Conservation (phyloP, 495 filamentous ascomycete species). For the Immersiella caudata region DNA sequence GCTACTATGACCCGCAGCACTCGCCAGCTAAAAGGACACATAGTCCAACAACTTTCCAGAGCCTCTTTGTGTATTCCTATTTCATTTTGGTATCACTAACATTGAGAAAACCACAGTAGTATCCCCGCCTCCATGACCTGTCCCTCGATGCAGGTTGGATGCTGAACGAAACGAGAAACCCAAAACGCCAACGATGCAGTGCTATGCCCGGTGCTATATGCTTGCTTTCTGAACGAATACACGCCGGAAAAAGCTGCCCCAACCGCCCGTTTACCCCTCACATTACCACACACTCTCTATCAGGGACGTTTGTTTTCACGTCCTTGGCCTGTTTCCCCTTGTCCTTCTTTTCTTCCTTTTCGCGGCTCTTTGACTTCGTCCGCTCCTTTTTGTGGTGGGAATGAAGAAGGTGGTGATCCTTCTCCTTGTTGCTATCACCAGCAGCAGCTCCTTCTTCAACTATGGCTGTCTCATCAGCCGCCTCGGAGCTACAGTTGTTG, state of each 20-base stretch:
- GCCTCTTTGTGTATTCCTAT: background rate
- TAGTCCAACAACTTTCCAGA: background rate
- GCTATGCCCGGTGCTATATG: background rate
- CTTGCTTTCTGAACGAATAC: background rate
- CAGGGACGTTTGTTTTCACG: conserved; percentile 50
- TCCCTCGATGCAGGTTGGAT: background rate
- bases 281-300: conserved; percentile 68
- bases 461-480: conserved; percentile 40
- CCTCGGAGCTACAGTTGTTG: conserved; percentile 34
- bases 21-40: too few species aligned
- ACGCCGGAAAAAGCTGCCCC: background rate
- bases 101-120: background rate
- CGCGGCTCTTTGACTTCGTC: conserved; percentile 47
- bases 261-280: conserved; percentile 17
- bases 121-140: background rate
- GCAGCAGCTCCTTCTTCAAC: conserved; percentile 39
- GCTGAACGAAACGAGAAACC: background rate
- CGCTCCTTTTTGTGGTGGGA: conserved; percentile 49
- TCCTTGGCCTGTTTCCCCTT: conserved; percentile 42
- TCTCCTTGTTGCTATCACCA: conserved; percentile 28
- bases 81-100: conserved; percentile 6
- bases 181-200: background rate
- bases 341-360: conserved; percentile 37
- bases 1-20: too few species aligned
- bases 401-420: conserved; percentile 44